Evolutionary conservation across 176 grass and related monocot species (phyloP).

Genomic region (Bothriochloa decipiens): DNA sequence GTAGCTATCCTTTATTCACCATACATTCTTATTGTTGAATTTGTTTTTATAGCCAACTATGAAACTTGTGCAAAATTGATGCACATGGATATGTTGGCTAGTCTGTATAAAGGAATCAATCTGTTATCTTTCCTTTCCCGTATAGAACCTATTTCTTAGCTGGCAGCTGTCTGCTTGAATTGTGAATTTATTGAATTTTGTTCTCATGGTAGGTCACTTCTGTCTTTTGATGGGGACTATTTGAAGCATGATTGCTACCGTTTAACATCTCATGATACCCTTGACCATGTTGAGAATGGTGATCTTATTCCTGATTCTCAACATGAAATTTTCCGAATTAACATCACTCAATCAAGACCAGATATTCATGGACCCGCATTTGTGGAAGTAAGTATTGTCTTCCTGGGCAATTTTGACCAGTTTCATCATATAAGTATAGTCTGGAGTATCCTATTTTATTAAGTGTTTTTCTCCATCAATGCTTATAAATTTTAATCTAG

Average conservation of each 20-base stretch:
- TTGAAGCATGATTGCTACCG: conserved; percentile 63
- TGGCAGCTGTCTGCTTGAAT: background rate
- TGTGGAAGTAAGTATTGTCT: conserved; percentile 75
- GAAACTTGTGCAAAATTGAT: conserved; percentile 8
- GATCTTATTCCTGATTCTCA: conserved; percentile 42
- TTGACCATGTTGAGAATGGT: conserved; percentile 36
- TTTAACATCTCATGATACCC: conserved; percentile 40
- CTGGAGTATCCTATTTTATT: conserved; percentile 31
- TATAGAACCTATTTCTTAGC: background rate
- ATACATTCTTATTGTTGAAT: background rate
- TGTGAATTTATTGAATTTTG: conserved; percentile 21
- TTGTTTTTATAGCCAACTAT: background rate
- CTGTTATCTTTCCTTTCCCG: background rate
- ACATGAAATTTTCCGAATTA: conserved; percentile 76
- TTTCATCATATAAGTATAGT: background rate
- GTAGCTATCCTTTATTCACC: background rate
- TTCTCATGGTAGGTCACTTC: conserved; percentile 75
- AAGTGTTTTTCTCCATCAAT: background rate
- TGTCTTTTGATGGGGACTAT: conserved; percentile 94
- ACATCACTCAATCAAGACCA: conserved; percentile 49
- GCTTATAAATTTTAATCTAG: background rate
- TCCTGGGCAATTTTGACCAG: background rate
- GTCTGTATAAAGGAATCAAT: conserved; percentile 32
- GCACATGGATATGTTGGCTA: background rate
- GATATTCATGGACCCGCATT: conserved; percentile 83